Percentiles rank a stretch among this genome's conserved stretches.
Evolutionary conservation across 2,329 filamentous ascomycete genomes (phyloP).

Genomic region (Rhynchosporium agropyri): DNA sequence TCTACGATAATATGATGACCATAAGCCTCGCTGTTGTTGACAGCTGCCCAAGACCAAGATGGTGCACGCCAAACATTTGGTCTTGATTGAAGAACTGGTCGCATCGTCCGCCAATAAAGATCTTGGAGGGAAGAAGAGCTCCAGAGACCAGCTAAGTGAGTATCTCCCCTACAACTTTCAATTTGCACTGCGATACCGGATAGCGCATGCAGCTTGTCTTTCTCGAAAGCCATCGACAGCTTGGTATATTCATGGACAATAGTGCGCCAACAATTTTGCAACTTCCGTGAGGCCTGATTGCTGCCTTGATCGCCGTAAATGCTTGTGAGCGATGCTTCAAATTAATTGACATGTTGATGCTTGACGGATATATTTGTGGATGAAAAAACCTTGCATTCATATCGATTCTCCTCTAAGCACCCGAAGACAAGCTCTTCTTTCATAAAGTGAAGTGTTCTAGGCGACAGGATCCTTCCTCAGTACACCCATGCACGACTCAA

Average conservation of each 20-base stretch:
- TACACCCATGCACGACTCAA: background rate
- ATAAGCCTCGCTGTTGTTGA: background rate
- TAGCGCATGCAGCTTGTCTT: background rate
- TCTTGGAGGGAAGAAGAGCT: background rate
- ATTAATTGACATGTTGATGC: background rate
- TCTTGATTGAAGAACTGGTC: background rate
- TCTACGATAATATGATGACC: no score
- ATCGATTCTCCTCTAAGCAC: background rate
- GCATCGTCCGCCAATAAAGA: background rate
- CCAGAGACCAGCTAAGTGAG: background rate
- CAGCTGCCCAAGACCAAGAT: background rate
- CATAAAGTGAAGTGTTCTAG: background rate
- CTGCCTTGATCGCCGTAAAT: no score
- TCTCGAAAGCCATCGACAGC: background rate
- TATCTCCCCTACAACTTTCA: background rate
- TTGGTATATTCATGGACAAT: background rate
- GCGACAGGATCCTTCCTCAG: background rate
- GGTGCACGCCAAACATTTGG: background rate
- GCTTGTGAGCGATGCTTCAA: background rate
- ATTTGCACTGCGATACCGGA: background rate
- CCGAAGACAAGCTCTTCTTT: background rate
- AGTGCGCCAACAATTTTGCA: background rate
- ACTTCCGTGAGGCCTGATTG: no score
- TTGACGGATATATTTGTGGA: background rate
- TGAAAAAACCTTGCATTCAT: background rate